These are phyloP conservation scores for Sporothrix pallida DNA, from an alignment of 2,329 filamentous ascomycete genomes.

Conservation along the genomic window DNA sequence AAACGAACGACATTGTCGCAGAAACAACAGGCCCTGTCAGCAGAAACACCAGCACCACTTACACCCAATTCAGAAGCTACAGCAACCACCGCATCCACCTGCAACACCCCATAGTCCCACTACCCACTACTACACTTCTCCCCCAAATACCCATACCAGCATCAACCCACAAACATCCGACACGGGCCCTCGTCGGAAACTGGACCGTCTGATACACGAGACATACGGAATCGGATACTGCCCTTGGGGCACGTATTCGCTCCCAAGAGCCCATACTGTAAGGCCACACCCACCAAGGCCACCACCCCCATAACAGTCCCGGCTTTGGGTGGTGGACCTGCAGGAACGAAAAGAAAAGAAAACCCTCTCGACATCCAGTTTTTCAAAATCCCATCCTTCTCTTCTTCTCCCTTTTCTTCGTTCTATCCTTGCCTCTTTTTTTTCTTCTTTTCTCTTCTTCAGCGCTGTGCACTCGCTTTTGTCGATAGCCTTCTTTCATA, in stretches of 20 bases:
- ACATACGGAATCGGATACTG: constrained; percentile 46
- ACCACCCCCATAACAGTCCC: constrained; percentile 43
- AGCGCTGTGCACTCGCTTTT: constrained; percentile 57
- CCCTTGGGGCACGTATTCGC: constrained; percentile 47
- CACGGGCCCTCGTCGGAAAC: constrained; percentile 46
- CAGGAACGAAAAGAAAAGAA: constrained; percentile 21
- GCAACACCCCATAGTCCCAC: constrained; percentile 17
- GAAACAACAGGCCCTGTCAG: constrained; percentile 20
- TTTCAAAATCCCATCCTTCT: constrained; percentile 37
- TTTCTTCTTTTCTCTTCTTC: constrained; percentile 44
- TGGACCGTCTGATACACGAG: constrained; percentile 50
- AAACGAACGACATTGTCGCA: constrained; percentile 46
- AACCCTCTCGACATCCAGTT: constrained; percentile 21
- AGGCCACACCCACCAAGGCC: constrained; percentile 37
- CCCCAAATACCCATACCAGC: constrained; percentile 39
- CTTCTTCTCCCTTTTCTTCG: constrained; percentile 35
- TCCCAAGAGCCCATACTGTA: constrained; percentile 35
- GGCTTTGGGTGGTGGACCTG: constrained; percentile 25
- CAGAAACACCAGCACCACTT: constrained; percentile 20
- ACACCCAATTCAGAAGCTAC: constrained; percentile 12
- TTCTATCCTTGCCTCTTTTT: constrained; percentile 39
- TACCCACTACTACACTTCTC: background rate
- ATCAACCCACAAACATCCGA: constrained; percentile 50
- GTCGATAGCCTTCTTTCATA: constrained; percentile 61
- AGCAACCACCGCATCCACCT: constrained; percentile 18